Percentiles rank a stretch among this genome's conserved stretches.
Conservation (phyloP, 2,329 filamentous ascomycete genomes). For the Penicillium sp. region DNA sequence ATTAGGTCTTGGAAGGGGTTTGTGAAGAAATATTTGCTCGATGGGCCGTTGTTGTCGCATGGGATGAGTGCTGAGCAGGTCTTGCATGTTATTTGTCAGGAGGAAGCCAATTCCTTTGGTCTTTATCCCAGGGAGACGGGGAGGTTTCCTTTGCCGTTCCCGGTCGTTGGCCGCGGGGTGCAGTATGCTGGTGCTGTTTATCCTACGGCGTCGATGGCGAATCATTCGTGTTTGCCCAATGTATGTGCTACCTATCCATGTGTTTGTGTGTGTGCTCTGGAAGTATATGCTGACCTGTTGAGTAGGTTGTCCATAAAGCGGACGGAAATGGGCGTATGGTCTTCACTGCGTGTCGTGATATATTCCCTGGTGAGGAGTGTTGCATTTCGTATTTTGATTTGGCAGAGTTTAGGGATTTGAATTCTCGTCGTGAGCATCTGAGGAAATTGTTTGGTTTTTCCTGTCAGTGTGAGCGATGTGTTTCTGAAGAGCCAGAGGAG, state of each 20-base stretch:
- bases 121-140: slow-evolving; percentile 27
- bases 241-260: no score
- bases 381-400: slow-evolving; percentile 36
- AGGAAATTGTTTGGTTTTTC: slow-evolving; percentile 29
- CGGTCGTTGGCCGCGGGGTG: slow-evolving; percentile 17
- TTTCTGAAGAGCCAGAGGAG: slow-evolving; percentile 21
- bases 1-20: slow-evolving; percentile 27
- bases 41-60: slow-evolving; percentile 17
- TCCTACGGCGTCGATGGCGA: slow-evolving; percentile 24
- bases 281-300: slow-evolving; percentile 2
- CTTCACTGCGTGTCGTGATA: slow-evolving; percentile 30
- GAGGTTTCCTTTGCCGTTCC: slow-evolving; percentile 11
- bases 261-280: no score
- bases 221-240: slow-evolving; percentile 26
- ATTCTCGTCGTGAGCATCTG: slow-evolving; percentile 25
- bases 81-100: slow-evolving; percentile 26
- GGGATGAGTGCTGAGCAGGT: slow-evolving; percentile 16
- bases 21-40: slow-evolving; percentile 32
- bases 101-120: slow-evolving; percentile 28
- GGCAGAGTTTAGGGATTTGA: slow-evolving; percentile 18
- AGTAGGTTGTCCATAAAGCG: slow-evolving; percentile 32
- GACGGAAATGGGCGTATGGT: slow-evolving; percentile 31
- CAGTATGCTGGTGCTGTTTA: slow-evolving; percentile 26
- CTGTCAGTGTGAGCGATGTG: slow-evolving; percentile 29
- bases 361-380: slow-evolving; percentile 31